Evolutionary conservation across 345 rosid species (phyloP).

Genomic region (Bruguiera parviflora): DNA sequence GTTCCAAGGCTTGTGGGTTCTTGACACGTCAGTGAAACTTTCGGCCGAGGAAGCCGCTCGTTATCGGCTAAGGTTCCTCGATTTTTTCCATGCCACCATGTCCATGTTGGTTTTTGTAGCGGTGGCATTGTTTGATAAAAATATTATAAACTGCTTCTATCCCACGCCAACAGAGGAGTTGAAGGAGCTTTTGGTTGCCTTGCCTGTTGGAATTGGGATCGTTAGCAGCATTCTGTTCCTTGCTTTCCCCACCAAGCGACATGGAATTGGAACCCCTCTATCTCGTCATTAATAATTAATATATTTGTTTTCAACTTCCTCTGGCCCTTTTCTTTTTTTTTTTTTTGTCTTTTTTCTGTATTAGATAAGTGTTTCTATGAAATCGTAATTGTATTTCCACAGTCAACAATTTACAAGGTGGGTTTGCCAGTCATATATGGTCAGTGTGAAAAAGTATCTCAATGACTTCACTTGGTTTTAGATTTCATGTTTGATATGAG

Average conservation of each 20-base stretch:
- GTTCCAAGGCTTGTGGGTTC: conserved; percentile 46
- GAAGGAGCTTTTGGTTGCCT: conserved; percentile 34
- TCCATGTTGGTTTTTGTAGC: conserved; percentile 52
- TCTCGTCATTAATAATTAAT: conserved; percentile 21
- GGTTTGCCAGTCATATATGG: no score
- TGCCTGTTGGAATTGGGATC: conserved; percentile 51
- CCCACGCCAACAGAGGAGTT: conserved; percentile 47
- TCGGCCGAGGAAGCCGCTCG: conserved; percentile 34
- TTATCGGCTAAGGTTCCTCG: conserved; percentile 47
- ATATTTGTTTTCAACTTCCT: neutral
- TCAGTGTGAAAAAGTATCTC: no score
- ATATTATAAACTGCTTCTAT: conserved; percentile 54
- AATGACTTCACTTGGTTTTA: no score
- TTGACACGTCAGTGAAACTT: conserved; percentile 38
- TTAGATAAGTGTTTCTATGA: no score
- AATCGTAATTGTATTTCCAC: no score
- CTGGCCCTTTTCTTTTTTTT: neutral
- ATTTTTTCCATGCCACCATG: conserved; percentile 60
- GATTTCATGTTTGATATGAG: no score
- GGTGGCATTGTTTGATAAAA: conserved; percentile 61
- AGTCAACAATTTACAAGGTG: no score
- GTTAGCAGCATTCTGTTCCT: conserved; percentile 53
- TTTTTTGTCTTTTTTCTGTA: neutral
- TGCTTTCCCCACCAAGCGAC: conserved; percentile 56
- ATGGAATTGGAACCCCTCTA: conserved; percentile 67